Evolutionary conservation across 1,284 basidiomycete genomes (phyloP), one percentile per base, ranked within the genome.

Genomic region (Vanrija sp.): DNA sequence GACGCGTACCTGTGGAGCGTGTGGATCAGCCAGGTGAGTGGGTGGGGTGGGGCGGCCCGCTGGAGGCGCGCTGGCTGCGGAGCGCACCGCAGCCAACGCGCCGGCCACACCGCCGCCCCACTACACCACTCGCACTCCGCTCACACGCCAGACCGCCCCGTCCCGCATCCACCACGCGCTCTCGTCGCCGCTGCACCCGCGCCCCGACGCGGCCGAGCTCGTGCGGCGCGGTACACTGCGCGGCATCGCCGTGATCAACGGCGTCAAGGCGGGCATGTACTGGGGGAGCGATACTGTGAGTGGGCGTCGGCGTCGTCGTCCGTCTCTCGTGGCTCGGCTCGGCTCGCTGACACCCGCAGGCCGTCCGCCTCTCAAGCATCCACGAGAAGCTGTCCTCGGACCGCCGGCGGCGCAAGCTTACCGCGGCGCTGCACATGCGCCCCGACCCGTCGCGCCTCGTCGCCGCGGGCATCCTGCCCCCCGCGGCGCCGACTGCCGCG

Each of bases 211-310:
- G 1, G 41, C 45, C 22, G 63, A 65, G 42, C 56, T 65, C 10
- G 63, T 65, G 18, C 54, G 61, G 2, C 44, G 55, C 7, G 63
- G 63, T 8, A 65, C 63, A 9, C 50, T 65, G 10, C 54, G 61
- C 20, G 63, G 63, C 27, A 27, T 62, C 6, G 63, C 57, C 4
- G 54, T 65, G 31, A 45, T 65, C 35, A 42, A 50, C 16, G 57
- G 54, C 20, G 51, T 63, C 3, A 47, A 57, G 3, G 49, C 43
- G 7, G 50, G 50, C 3, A 52, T 51, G 4, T 65, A 65, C 50
- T 65, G 63, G 63, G 38, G 45, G 4, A 56, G 57, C 12, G 53
- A 59, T 18, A 39, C 54, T 3, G 63, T 63, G 41, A 43, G 61
- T 57, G 14, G 1, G 14, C 4, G 15, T 31, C 12, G n/a, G 16